Base-by-base conservation (phyloP, 495 filamentous ascomycete species). In the Hypoxylon trugodes region DNA sequence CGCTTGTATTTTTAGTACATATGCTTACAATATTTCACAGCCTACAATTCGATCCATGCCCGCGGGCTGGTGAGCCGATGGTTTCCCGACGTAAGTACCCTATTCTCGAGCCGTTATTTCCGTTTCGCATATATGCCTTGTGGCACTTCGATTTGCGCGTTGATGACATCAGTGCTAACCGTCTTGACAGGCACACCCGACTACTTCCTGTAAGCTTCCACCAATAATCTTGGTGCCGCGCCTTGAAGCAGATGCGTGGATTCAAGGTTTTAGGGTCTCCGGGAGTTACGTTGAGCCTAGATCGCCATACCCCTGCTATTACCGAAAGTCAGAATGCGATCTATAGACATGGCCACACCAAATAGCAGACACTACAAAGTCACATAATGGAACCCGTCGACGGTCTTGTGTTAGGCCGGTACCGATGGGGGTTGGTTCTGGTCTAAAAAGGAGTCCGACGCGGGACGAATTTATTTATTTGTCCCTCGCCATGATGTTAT, bases 21-120 rank as follows among this genome's bases (percentile, higher is more conserved):
- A 57, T 63, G 50, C 42, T 73, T 68, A 63, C 69, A 62, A 37
- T 37, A 19, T 42, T 33, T 33, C 64, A 16, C 68, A 98, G 95
- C 89, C 82, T 98, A 82, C 95, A 98, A 87, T 98, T 98, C 79
- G 95, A 98, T 74, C 95, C 95, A 58, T 98, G 95, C 83, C 95
- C 95, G 41, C 84, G 95, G 75, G 94, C 95, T 56, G 95, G 95
- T 56, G 95, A 98, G 74, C 95, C 95, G 10, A 98, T 98, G 96
- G 95, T 98, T 68, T 97, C 95, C 64, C 88, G 96, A 79, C 87
- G 92, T 87, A 81, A 75, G 84, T 73, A 47, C 35, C n/a, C 19
- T 21, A 26, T 25, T 30, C 18, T 19, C 32, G 15, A 57, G 24
- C 50, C 32, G 13, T 25, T 43, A 33, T 47, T 33, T 32, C 13